These are phyloP conservation scores for Fusarium transvaalense DNA, from an alignment of 2,329 filamentous ascomycete species.

Conservation along the genomic window DNA sequence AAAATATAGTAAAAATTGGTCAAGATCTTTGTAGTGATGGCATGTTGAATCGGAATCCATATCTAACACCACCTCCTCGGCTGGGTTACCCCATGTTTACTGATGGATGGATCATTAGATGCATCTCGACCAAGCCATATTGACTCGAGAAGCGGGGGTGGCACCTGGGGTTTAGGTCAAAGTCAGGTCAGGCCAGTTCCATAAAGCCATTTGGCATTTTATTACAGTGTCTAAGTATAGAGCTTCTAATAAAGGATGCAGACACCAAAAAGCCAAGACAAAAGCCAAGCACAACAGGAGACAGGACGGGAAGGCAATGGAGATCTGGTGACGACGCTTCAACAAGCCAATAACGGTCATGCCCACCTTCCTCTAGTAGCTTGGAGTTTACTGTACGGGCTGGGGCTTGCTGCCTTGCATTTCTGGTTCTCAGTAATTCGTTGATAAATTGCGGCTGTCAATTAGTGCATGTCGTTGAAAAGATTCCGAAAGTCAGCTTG, in stretches of 20 bases:
- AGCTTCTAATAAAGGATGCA: background rate
- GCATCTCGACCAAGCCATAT: conserved; percentile 21
- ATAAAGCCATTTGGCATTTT: conserved; percentile 21
- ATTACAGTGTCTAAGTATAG: too few relatives aligned
- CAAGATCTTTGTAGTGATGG: background rate
- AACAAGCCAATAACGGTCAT: conserved; percentile 11
- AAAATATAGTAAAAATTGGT: background rate
- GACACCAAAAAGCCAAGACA: conserved; percentile 14
- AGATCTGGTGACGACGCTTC: conserved; percentile 5
- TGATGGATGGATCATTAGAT: conserved; percentile 9
- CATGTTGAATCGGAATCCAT: conserved; percentile 12
- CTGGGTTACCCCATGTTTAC: conserved; percentile 26
- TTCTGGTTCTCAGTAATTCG: conserved; percentile 17
- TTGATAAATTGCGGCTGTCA: background rate
- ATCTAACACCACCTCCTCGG: conserved; percentile 23
- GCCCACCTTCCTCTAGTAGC: conserved; percentile 7
- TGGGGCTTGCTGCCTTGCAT: background rate
- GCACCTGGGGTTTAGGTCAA: conserved; percentile 23
- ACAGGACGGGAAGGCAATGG: conserved; percentile 4
- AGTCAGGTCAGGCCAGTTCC: conserved; percentile 5
- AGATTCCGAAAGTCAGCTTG: conserved; percentile 11
- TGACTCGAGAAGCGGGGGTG: conserved; percentile 34
- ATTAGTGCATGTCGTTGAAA: conserved; percentile 7
- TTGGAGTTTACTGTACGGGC: too few relatives aligned
- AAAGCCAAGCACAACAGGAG: conserved; percentile 6